phyloP scores from a whole-genome alignment of 2,329 filamentous ascomycete species.

The Boeremia exigua region DNA sequence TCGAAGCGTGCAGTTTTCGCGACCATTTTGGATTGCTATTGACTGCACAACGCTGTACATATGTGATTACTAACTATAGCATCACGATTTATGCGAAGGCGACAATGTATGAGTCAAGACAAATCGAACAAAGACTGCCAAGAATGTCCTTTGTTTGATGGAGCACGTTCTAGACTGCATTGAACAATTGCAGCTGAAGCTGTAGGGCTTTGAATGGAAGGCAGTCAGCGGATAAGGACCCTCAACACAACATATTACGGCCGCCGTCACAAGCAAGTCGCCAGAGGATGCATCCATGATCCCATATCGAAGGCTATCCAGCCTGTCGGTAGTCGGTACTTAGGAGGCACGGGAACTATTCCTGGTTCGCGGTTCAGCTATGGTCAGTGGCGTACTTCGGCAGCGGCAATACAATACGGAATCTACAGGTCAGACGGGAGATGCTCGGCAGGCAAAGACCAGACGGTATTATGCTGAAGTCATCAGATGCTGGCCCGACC shows the following conservation, averaged over 20 bases:
- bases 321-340: background rate
- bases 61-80: background rate
- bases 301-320: background rate
- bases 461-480: background rate
- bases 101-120: too few species aligned
- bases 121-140: background rate
- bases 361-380: background rate
- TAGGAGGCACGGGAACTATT: background rate
- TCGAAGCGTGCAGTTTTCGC: background rate
- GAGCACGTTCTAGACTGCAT: background rate
- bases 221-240: background rate
- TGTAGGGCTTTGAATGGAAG: background rate
- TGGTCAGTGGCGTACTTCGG: background rate
- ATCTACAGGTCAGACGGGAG: background rate
- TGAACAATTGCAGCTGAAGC: background rate
- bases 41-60: background rate
- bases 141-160: background rate
- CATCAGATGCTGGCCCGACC: background rate
- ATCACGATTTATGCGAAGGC: background rate
- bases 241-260: background rate
- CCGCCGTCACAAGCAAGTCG: background rate
- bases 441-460: background rate
- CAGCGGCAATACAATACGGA: background rate
- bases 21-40: background rate
- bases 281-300: background rate